Evolutionary conservation across 345 rosid species (phyloP), one percentile per base, ranked within the genome.

Genomic region (Acer campestre): DNA sequence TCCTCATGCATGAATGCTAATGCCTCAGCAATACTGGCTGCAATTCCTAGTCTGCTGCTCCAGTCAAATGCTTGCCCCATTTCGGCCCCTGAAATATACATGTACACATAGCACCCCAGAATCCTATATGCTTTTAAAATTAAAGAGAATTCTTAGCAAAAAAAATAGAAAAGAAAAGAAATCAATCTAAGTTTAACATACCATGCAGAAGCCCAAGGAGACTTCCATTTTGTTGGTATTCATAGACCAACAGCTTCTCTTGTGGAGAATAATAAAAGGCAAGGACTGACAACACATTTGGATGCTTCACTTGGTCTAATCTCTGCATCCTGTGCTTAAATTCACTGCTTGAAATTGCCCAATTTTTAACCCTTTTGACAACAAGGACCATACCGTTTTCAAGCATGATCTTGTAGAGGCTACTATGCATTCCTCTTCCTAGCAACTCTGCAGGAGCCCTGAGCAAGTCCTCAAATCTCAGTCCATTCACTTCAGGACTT

Each of bases 371-470:
- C 84, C 95, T 85, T 78, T 89, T 88, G 18, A 91, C 91, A n/a
- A 84, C 89, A 42, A 89, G 73, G 2, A n/a, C 58, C 76, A 58
- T 74, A 44, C 91, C 86, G 5, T 82, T 80, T 42, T 83, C 84
- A 35, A 86, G 81, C 4, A 72, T 70, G 61, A 91, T 90, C 80
- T 80, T 88, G 61, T 88, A 91, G 6, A 91, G 86, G 75, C 86
- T 89, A 48, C 89, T 73, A 3, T 86, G 83, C 59, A 83, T 85
- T 68, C 93, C 91, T 80, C 85, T 84, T 25, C 86, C 87, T 1
- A 91, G 81, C 86, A 89, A 74, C 82, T 89, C 91, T 0, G 93
- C 95, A 1, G 95, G 95, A 61, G 95, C 95, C 46, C 73, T 79
- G 35, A 89, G 80, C 75, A 91, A 48, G 79, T 91, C 93, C 68